Percentiles rank a stretch among this genome's conserved stretches.
phyloP scores from a whole-genome alignment of 768 basidiomycete genomes.

The Albatrellus ellisii region DNA sequence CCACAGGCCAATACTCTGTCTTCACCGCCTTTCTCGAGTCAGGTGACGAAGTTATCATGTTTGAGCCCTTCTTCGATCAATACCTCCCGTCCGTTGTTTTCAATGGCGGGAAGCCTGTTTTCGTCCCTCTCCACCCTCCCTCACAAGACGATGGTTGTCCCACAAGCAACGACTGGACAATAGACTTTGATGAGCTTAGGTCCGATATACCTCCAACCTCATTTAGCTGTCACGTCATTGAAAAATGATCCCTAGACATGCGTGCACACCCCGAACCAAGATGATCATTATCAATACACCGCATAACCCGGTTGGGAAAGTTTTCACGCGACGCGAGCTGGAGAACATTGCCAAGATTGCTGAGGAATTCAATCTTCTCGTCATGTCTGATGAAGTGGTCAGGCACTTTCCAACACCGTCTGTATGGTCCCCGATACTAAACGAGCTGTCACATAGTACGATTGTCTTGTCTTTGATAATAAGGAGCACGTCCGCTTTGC shows the following conservation, averaged over 20 bases:
- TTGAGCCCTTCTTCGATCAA: constrained; percentile 97
- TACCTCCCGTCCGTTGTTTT: constrained; percentile 88
- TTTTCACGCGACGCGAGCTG: constrained; percentile 76
- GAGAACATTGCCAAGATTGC: constrained; percentile 78
- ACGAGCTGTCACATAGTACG: constrained; percentile 48
- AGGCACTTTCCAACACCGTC: constrained; percentile 18
- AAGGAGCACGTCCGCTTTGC: constrained; percentile 90
- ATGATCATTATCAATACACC: constrained; percentile 95
- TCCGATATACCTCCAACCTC: constrained; percentile 17
- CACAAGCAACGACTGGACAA: constrained; percentile 70
- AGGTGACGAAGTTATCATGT: constrained; percentile 97
- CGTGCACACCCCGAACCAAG: constrained; percentile 83
- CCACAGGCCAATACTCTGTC: constrained; percentile 81
- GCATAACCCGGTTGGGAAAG: constrained; percentile 98
- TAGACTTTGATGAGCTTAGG: constrained; percentile 85
- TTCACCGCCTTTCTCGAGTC: constrained; percentile 84
- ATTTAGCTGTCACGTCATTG: neutral
- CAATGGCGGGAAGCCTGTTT: constrained; percentile 88
- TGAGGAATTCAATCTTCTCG: constrained; percentile 82
- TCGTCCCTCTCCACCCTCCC: constrained; percentile 93
- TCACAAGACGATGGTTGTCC: constrained; percentile 29
- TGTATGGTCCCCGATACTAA: neutral
- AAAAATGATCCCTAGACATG: constrained; percentile 32
- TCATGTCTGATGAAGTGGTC: constrained; percentile 96
- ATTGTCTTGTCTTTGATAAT: constrained; percentile 79